phyloP scores from a whole-genome alignment of 2,329 filamentous ascomycete species.

The Cercospora sojina region DNA sequence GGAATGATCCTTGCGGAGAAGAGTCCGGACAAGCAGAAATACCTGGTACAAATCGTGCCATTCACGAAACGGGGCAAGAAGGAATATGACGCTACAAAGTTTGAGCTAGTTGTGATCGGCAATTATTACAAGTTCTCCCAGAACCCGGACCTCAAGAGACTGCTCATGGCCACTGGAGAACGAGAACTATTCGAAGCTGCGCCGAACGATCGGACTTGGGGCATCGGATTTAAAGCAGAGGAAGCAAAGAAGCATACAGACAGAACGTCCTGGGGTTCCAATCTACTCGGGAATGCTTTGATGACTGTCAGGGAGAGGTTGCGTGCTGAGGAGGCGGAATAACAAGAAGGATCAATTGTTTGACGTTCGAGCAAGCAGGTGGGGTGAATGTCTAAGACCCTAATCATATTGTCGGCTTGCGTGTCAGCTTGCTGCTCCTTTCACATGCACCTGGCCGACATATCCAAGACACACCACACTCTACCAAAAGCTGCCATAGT shows the following conservation, averaged over 20 bases:
- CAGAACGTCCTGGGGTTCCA: slow-evolving; percentile 52
- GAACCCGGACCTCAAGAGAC: slow-evolving; percentile 43
- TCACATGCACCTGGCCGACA: background rate
- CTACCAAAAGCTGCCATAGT: background rate
- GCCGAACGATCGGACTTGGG: slow-evolving; percentile 64
- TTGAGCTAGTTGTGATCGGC: slow-evolving; percentile 55
- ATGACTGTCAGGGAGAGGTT: slow-evolving; percentile 12
- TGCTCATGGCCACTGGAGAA: slow-evolving; percentile 47
- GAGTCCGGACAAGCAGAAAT: slow-evolving; percentile 52
- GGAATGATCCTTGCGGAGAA: slow-evolving; percentile 52
- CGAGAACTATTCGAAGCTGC: slow-evolving; percentile 57
- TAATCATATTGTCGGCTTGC: background rate
- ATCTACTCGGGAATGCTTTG: slow-evolving; percentile 8
- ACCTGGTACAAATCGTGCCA: slow-evolving; percentile 56
- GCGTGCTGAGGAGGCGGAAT: slow-evolving; percentile 1
- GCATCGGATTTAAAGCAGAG: slow-evolving; percentile 56
- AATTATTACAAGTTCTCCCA: slow-evolving; percentile 60
- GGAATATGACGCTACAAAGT: background rate
- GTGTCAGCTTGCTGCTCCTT: background rate
- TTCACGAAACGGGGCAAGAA: slow-evolving; percentile 48
- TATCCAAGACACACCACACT: background rate
- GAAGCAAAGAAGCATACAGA: slow-evolving; percentile 7
- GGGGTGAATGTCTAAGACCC: background rate
- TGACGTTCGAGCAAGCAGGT: background rate
- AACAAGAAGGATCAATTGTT: background rate